Evolutionary conservation across 192 early-diverging fungal genomes (phyloP).

Genomic region (Coemansia sp.): DNA sequence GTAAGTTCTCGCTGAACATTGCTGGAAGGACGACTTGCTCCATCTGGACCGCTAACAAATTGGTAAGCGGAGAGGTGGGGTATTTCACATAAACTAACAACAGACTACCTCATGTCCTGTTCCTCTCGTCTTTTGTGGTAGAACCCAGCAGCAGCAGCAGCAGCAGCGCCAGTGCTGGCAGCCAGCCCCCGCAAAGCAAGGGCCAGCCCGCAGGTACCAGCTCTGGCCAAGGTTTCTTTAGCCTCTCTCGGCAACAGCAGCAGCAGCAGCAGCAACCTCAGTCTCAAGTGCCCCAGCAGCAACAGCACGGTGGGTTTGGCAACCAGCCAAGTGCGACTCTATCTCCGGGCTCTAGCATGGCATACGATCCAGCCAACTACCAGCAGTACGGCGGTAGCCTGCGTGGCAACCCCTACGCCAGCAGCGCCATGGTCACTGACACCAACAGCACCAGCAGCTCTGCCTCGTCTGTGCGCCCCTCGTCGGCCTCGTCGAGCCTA

Average conservation of each 20-base stretch:
- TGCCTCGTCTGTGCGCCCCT: constrained; percentile 21
- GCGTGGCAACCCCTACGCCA: constrained; percentile 13
- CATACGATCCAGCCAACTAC: constrained; percentile 15
- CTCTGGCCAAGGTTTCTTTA: constrained; percentile 17
- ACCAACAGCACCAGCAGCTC: constrained; percentile 24
- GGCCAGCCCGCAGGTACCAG: background rate
- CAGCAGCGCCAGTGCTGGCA: background rate
- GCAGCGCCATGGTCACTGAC: constrained; percentile 11
- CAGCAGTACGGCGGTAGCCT: constrained; percentile 7
- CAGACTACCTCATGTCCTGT: background rate
- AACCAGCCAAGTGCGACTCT: constrained; percentile 5
- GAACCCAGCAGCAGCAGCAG: constrained; percentile 14
- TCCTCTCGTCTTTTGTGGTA: background rate
- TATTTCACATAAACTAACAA: background rate
- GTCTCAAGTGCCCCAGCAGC: constrained; percentile 11
- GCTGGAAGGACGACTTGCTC: background rate
- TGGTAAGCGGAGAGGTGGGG: background rate
- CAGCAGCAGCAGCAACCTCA: constrained; percentile 26
- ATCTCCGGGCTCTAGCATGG: constrained; percentile 16
- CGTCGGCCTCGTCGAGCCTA: constrained; percentile 20
- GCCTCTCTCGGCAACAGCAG: constrained; percentile 14
- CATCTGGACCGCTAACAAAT: background rate
- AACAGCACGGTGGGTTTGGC: constrained; percentile 8
- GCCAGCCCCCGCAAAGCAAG: constrained; percentile 2
- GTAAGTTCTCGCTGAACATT: constrained; percentile 25